Evolutionary conservation across 2,329 filamentous ascomycete species (phyloP), one percentile per base, ranked within the genome.

Genomic region (Leptographium lundbergii): DNA sequence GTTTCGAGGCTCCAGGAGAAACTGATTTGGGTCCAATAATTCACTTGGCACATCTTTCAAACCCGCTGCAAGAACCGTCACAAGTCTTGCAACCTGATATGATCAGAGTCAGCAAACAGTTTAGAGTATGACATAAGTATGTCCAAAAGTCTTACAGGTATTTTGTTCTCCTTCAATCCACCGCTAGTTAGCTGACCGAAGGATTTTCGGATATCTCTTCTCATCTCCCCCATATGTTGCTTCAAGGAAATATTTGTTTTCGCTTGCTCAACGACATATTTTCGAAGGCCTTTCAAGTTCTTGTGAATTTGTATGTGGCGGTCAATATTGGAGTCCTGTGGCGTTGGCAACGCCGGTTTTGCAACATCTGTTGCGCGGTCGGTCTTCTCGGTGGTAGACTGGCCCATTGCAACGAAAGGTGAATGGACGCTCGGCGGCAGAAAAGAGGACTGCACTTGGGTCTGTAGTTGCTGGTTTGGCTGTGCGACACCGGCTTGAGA

Each of bases 161-260:
- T 67, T 56, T 72, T 77, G 62, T 71, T 70, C 39, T 66, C 65
- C 34, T 65, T 63, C 22, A 66, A 51, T 27, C 62, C 65, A 59
- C 81, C 85, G 47, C 79, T 79, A 1, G 84, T 86, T 32, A 91
- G 72, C 68, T 94, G 88, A 7, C 89, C 89, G 58, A 92, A 79
- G 22, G 80, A 84, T 66, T 86, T 87, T 47, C 81, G 80, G 57
- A 94, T 84, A 50, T 85, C 80, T 60, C 89, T 78, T 48, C 89
- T 80, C 76, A 88, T 83, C 58, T 89, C 81, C 39, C 88, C 86
- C 67, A 89, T 79, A 42, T 81, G 78, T 57, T 78, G 76, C 69
- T 89, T 89, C 32, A 91, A 72, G 67, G 71, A 63, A 69, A 66
- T 69, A 63, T 85, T 81, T 25, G 75, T 73, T 65, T 83, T 82